phyloP scores from a whole-genome alignment of 805 yeast genomes.

The Priceomyces medius region DNA sequence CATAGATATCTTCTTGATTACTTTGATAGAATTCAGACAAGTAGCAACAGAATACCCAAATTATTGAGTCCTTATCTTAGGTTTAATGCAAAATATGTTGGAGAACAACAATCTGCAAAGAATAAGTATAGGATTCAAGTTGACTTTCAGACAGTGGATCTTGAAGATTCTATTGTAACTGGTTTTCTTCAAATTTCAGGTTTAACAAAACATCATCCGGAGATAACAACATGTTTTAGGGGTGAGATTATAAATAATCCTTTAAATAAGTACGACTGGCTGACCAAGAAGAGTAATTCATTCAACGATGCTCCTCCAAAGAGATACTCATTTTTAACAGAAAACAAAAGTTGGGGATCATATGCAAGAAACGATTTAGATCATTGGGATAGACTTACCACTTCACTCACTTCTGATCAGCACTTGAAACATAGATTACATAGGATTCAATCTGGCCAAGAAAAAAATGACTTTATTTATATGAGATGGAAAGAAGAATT shows the following conservation, averaged over 20 bases:
- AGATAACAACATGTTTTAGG: constrained; percentile 67
- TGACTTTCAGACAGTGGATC: constrained; percentile 68
- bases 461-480: constrained; percentile 46
- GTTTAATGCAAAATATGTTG: constrained; percentile 62
- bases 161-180: constrained; percentile 46
- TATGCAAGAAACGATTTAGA: constrained; percentile 42
- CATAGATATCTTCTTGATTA: constrained; percentile 3
- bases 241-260: constrained; percentile 67
- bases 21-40: constrained; percentile 1
- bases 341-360: constrained; percentile 57
- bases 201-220: constrained; percentile 59
- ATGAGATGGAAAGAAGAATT: constrained; percentile 97
- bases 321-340: constrained; percentile 55
- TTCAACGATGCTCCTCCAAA: constrained; percentile 14
- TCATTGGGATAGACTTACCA: constrained; percentile 50
- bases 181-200: constrained; percentile 69
- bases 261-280: constrained; percentile 25
- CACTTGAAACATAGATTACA: constrained; percentile 26
- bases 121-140: constrained; percentile 66
- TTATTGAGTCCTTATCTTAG: constrained; percentile 48
- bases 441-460: constrained; percentile 29
- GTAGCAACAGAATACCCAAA: constrained; percentile 15
- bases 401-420: constrained; percentile 47
- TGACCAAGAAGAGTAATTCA: constrained; percentile 7
- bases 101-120: constrained; percentile 69